Evolutionary conservation across 1,284 basidiomycete genomes (phyloP), one percentile per base, ranked within the genome.

Genomic region (Ustilago hordei): DNA sequence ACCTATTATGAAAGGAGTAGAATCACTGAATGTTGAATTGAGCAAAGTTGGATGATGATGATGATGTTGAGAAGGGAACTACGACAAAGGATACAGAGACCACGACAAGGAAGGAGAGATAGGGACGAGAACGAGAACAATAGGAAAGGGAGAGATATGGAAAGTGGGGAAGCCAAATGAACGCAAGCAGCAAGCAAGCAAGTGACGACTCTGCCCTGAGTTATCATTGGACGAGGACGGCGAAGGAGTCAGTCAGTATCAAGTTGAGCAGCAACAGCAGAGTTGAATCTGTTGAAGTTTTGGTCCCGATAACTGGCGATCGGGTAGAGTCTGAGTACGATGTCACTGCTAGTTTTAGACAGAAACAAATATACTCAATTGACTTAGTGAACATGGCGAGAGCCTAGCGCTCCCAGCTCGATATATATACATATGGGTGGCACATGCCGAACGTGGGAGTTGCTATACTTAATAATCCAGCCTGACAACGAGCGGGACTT

Each of bases 1-100:
- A 7, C 12, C 34, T 31, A 19, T 55, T 23, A 38, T 13, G 31
- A 58, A 19, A 36, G 34, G n/a, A 54, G 31, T 2, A 8, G 15
- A 12, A 32, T n/a, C 11, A 13, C 35, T 19, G 28, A 38, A 43
- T 34, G 32, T 19, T 39, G 34, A 60, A 50, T 11, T 28, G 58
- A 38, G 52, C 11, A 39, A 2, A 17, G 28, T 8, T 9, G 23
- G 45, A 34, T 41, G 50, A 63, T 36, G 45, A 13, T 12, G 13
- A n/a, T 28, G 23, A 43, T 19, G 28, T 8, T n/a, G 13, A 50
- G 23, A 35, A 47, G 38, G 53, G 34, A 32, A 60, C 38, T 31
- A 60, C 45, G 58, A 48, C 56, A 17, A 23, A 58, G 34, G 39
- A 48, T 13, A 45, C 39, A 47, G 47, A 39, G 23, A 59, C 41